Evolutionary conservation across 169 alveolate genomes (phyloP).

Genomic region (Plasmodium ovale): DNA sequence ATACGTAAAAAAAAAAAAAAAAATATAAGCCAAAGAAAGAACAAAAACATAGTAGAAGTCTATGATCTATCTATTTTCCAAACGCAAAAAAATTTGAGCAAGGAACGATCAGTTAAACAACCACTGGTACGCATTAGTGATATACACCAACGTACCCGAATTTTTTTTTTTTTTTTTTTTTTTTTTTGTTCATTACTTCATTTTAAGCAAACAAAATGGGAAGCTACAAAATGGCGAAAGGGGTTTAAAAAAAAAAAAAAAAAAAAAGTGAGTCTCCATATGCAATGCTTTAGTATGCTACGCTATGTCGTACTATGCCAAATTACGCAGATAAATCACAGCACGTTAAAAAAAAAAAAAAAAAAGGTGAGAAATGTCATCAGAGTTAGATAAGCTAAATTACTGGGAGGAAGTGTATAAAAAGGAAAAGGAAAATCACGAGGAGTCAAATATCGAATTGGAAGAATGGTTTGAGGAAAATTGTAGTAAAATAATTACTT

Average conservation of each 20-base stretch:
- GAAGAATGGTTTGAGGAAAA: slow-evolving; percentile 78
- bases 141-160: background rate
- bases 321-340: background rate
- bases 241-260: background rate
- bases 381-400: slow-evolving; percentile 52
- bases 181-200: too few species aligned
- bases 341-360: background rate
- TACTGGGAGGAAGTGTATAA: slow-evolving; percentile 73
- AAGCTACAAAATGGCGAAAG: too few species aligned
- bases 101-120: too few species aligned
- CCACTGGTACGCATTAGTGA: too few species aligned
- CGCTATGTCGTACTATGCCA: background rate
- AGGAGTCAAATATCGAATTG: slow-evolving; percentile 45
- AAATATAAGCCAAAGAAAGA: too few species aligned
- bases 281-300: background rate
- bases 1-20: too few species aligned
- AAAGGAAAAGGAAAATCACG: slow-evolving; percentile 62
- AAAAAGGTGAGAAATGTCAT: background rate
- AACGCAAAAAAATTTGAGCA: too few species aligned
- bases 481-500: slow-evolving; percentile 62
- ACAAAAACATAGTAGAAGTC: too few species aligned
- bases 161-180: background rate
- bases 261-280: background rate
- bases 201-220: too few species aligned
- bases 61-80: too few species aligned